These are phyloP conservation scores for Ambrosia trifida DNA, from an alignment of 129 eudicot species.

Conservation along the genomic window DNA sequence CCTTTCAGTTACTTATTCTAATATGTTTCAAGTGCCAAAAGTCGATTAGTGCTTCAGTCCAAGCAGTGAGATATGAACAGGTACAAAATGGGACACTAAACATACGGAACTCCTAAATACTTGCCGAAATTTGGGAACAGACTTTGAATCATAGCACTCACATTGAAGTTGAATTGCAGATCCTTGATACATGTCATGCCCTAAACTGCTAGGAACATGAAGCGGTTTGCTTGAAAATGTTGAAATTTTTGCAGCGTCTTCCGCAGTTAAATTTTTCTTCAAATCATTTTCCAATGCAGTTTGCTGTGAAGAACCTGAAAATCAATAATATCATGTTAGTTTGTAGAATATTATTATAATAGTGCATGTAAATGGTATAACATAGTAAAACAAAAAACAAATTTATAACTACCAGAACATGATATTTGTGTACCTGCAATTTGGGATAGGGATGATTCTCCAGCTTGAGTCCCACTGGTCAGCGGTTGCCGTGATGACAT, in stretches of 20 bases:
- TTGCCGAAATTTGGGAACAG: neutral
- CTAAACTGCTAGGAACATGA: conserved; percentile 51
- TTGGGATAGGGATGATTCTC: conserved; percentile 67
- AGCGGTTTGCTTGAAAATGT: conserved; percentile 55
- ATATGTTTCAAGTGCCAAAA: neutral
- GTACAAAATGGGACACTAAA: neutral
- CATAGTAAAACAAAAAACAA: neutral
- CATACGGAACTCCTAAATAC: neutral
- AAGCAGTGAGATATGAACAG: neutral
- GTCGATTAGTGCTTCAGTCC: neutral
- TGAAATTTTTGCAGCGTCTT: conserved; percentile 50
- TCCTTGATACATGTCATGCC: conserved; percentile 75
- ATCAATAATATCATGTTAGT: conserved; percentile 26
- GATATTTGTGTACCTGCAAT: conserved; percentile 52
- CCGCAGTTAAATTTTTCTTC: conserved; percentile 41
- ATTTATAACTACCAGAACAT: neutral
- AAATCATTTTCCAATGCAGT: conserved; percentile 50
- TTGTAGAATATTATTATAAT: conserved; percentile 14
- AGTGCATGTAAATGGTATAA: neutral
- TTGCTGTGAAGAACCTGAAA: conserved; percentile 74
- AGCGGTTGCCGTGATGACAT: conserved; percentile 69
- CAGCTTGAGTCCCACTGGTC: conserved; percentile 65
- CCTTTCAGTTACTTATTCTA: neutral
- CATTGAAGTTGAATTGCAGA: conserved; percentile 53
- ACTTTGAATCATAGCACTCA: conserved; percentile 24